Evolutionary conservation across 805 yeast species (phyloP).

Genomic region (Barnettozyma vustinii): DNA sequence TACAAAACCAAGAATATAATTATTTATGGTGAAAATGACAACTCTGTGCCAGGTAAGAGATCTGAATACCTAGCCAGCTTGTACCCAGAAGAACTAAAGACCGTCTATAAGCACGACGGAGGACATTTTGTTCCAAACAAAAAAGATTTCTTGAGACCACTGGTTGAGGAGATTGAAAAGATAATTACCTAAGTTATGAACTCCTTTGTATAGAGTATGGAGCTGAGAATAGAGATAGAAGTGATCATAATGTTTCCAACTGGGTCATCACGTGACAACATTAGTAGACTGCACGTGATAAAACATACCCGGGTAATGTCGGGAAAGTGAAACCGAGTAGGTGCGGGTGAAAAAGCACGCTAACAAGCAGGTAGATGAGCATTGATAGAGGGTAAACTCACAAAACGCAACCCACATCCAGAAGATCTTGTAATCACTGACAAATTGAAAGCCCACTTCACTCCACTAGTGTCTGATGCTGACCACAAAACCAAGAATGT

Average conservation of each 20-base stretch:
- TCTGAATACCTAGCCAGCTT: constrained; percentile 53
- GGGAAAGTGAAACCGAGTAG: neutral
- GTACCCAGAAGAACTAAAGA: constrained; percentile 43
- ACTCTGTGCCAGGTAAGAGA: constrained; percentile 74
- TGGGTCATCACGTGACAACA: neutral
- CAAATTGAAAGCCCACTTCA: constrained; percentile 29
- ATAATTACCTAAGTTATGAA: neutral
- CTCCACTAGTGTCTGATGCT: constrained; percentile 21
- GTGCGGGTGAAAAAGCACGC: neutral
- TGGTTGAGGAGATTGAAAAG: constrained; percentile 32
- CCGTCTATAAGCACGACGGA: constrained; percentile 77
- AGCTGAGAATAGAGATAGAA: neutral
- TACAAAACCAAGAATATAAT: constrained; percentile 52
- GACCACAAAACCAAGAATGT: constrained; percentile 41
- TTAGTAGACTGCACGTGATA: neutral
- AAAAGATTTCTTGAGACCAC: constrained; percentile 44
- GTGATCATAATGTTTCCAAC: neutral
- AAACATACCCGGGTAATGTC: neutral
- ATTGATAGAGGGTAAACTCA: too few relatives aligned
- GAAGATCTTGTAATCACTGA: constrained; percentile 32
- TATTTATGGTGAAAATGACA: constrained; percentile 80
- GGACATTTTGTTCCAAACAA: constrained; percentile 96
- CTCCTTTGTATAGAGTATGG: neutral
- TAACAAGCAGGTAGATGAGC: too few relatives aligned
- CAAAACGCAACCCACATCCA: constrained; percentile 26